A percentile compares a stretch with the other conserved stretches of the same genome.
These are phyloP conservation scores for Stagonosporopsis rhizophila DNA, from an alignment of 2,329 filamentous ascomycete genomes.

Conservation along the genomic window DNA sequence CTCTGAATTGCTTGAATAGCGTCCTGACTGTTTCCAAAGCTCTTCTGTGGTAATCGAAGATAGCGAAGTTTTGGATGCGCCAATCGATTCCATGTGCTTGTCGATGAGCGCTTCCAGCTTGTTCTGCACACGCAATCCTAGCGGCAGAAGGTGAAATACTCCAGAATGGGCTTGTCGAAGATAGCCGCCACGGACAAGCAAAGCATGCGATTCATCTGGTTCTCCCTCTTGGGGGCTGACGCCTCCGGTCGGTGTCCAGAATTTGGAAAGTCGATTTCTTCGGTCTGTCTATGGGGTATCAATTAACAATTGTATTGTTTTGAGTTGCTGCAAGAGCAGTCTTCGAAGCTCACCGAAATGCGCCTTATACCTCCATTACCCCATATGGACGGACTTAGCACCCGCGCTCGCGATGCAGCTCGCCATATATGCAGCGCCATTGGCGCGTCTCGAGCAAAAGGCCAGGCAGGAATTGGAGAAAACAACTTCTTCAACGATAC, in stretches of 20 bases:
- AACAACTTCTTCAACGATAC: neutral
- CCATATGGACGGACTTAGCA: conserved; percentile 4
- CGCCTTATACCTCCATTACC: conserved; percentile 27
- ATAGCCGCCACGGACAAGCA: conserved; percentile 56
- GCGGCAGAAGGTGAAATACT: conserved; percentile 88
- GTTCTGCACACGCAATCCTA: conserved; percentile 85
- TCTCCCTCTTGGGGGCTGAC: conserved; percentile 63
- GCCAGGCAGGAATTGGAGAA: neutral
- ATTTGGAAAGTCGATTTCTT: conserved; percentile 69
- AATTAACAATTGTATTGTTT: neutral
- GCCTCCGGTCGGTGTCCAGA: conserved; percentile 81
- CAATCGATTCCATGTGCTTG: conserved; percentile 83
- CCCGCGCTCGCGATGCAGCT: conserved; percentile 24
- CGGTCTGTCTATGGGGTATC: conserved; percentile 58
- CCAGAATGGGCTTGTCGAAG: conserved; percentile 76
- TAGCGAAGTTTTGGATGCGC: conserved; percentile 80
- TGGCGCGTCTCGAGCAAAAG: conserved; percentile 17
- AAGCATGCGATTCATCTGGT: conserved; percentile 54
- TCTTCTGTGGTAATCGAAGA: conserved; percentile 86
- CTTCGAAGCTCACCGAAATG: conserved; percentile 47
- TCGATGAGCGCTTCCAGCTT: conserved; percentile 88
- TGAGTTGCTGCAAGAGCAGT: neutral
- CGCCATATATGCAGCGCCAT: conserved; percentile 40
- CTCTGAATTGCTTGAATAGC: conserved; percentile 80
- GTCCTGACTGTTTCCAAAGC: conserved; percentile 84